Conservation (phyloP, 805 yeast genomes). For the Kurtzmaniella fragi region DNA sequence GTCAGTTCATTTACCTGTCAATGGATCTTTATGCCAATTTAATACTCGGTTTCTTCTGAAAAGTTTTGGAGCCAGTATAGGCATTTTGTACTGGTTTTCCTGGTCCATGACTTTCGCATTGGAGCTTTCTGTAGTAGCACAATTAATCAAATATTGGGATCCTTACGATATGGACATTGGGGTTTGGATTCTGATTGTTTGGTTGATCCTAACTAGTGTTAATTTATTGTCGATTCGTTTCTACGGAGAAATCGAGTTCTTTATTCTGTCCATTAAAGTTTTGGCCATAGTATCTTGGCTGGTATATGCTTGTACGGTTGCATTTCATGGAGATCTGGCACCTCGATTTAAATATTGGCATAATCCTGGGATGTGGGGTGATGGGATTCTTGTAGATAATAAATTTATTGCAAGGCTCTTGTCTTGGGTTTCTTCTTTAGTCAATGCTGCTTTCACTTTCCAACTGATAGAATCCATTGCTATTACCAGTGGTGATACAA, state of each 20-base stretch:
- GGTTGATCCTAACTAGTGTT: constrained; percentile 12
- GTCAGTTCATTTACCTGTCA: constrained; percentile 9
- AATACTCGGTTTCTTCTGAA: constrained; percentile 21
- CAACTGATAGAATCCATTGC: constrained; percentile 78
- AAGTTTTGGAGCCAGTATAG: constrained; percentile 21
- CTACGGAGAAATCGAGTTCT: constrained; percentile 19
- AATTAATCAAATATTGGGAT: constrained; percentile 19
- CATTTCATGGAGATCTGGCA: too few species aligned
- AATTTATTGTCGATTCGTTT: constrained; percentile 20
- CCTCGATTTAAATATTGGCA: not conserved
- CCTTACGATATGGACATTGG: constrained; percentile 1
- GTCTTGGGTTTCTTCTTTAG: constrained; percentile 46
- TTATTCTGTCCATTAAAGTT: constrained; percentile 20
- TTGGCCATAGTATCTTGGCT: constrained; percentile 10
- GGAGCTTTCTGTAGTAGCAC: constrained; percentile 22
- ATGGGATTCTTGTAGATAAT: not conserved
- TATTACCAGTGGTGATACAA: constrained; percentile 68
- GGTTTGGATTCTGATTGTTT: constrained; percentile 11
- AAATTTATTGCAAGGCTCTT: not conserved
- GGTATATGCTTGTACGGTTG: too few species aligned
- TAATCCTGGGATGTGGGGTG: too few species aligned
- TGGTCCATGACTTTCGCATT: constrained; percentile 20
- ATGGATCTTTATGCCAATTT: constrained; percentile 40
- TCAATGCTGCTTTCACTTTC: constrained; percentile 71
- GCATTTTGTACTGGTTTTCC: constrained; percentile 21